Conservation (phyloP, 345 rosid species). For the Eucalyptus pumila region DNA sequence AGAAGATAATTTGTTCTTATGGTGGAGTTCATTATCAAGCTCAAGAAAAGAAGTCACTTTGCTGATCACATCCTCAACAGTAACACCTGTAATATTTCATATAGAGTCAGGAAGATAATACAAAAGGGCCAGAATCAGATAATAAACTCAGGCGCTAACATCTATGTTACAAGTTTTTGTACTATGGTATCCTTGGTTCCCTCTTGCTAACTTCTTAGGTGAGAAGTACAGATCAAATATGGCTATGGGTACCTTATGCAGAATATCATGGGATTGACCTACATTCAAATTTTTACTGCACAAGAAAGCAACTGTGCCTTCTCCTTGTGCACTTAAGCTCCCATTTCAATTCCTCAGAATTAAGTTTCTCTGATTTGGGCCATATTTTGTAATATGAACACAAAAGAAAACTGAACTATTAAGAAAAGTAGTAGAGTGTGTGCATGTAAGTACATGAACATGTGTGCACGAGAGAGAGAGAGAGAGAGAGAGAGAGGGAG, state of each 20-base stretch:
- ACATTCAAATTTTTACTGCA: background rate
- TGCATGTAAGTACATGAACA: background rate
- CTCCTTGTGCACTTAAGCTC: background rate
- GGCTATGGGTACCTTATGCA: background rate
- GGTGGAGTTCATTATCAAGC: slow-evolving; percentile 21
- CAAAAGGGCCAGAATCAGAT: background rate
- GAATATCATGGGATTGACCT: background rate
- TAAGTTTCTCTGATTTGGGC: background rate
- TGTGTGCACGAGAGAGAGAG: background rate
- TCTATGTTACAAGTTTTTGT: background rate
- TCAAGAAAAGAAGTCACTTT: slow-evolving; percentile 34
- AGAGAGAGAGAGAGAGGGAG: background rate
- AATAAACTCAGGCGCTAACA: background rate
- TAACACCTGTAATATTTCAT: slow-evolving; percentile 27
- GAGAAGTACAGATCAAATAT: background rate
- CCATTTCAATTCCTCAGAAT: background rate
- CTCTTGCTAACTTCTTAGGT: background rate
- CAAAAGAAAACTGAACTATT: background rate
- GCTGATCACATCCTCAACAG: slow-evolving; percentile 41
- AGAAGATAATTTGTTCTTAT: background rate
- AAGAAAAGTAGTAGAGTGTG: background rate
- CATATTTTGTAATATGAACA: background rate
- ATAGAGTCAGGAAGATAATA: background rate
- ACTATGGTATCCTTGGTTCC: background rate
- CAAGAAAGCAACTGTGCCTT: background rate